Conservation (phyloP, 352 stramenopile species). For the Peronospora belbahrii region DNA sequence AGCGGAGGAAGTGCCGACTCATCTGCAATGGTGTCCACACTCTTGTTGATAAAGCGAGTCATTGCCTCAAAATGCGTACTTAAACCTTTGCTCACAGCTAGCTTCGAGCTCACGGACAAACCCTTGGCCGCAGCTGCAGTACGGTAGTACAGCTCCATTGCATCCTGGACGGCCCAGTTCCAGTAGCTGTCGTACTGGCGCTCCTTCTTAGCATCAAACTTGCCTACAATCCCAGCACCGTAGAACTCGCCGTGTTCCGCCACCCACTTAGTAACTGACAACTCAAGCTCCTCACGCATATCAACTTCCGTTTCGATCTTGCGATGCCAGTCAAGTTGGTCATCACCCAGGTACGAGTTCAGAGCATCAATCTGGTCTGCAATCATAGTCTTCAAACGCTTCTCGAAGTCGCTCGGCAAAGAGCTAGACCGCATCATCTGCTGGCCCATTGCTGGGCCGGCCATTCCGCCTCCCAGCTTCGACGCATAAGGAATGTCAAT, state of each 20-base stretch:
- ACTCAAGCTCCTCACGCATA: conserved; percentile 50
- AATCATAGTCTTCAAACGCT: conserved; percentile 51
- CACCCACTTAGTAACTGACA: conserved; percentile 38
- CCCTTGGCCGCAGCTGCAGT: conserved; percentile 25
- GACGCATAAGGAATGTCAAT: conserved; percentile 54
- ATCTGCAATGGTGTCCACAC: conserved; percentile 32
- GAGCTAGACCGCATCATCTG: conserved; percentile 24
- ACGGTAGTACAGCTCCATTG: conserved; percentile 54
- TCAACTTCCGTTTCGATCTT: conserved; percentile 44
- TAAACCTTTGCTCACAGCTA: conserved; percentile 22
- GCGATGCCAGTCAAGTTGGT: conserved; percentile 42
- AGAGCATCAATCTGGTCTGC: conserved; percentile 43
- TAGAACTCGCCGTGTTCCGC: conserved; percentile 57
- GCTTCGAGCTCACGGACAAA: conserved; percentile 8
- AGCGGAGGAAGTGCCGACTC: conserved; percentile 32
- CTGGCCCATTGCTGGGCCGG: conserved; percentile 22
- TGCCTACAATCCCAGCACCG: conserved; percentile 36
- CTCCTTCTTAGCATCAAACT: conserved; percentile 69
- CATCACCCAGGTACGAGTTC: conserved; percentile 42
- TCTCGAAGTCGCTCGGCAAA: conserved; percentile 41
- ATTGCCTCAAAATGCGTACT: conserved; percentile 45
- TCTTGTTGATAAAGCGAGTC: conserved; percentile 48
- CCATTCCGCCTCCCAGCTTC: conserved; percentile 31
- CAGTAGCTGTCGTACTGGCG: conserved; percentile 74
- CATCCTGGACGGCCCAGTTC: conserved; percentile 75